Base-by-base conservation (phyloP, 495 filamentous ascomycete genomes). In the Penicillium waksmanii region DNA sequence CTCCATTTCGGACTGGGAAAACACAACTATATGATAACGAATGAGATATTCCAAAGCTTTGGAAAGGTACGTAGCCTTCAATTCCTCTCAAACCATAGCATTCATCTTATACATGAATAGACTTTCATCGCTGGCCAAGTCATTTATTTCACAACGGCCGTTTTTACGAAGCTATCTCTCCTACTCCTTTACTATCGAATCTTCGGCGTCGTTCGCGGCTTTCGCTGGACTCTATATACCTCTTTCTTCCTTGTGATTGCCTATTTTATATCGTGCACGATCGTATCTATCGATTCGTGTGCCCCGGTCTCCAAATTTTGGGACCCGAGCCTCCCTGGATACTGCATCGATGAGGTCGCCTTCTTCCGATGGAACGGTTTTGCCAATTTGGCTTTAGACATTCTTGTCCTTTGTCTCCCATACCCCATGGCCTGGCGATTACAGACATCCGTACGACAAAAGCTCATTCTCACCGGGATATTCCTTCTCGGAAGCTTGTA, bases 321-420 rank as follows among this genome's bases (percentile, higher is more conserved):
- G 71, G 51, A 68, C 10, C 50, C 60, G 9, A 42, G 35, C n/a
- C 21, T 55, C 3, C 51, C 55, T 23, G 71, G 71, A 15, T 53
- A 36, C 10, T 84, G 81, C 52, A 74, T 81, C 47, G 58, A 79
- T 36, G 66, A 71, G 51, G 65, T 72, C 7, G 60, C 62, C 15
- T 84, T 81, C 61, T 81, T 76, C 58, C 67, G 75, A 12, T 74
- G 70, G 50, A 80, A 76, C 18, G 80, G 77, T 1, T 66, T 80
- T 40, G 73, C 69, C 44, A 84, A 80, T 50, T 72, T 82, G 52
- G 47, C 76, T 9, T 70, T 77, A n/a, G 77, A 84, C 51, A 56
- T 80, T 42, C 52, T 76, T 17, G 70, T 82, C 11, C 73, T 82
- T 35, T 63, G 66, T 42, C 67, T 84, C n/a, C 77, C 77, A 8